phyloP scores from a whole-genome alignment of 306 rosid genomes.

The Cercis canadensis region DNA sequence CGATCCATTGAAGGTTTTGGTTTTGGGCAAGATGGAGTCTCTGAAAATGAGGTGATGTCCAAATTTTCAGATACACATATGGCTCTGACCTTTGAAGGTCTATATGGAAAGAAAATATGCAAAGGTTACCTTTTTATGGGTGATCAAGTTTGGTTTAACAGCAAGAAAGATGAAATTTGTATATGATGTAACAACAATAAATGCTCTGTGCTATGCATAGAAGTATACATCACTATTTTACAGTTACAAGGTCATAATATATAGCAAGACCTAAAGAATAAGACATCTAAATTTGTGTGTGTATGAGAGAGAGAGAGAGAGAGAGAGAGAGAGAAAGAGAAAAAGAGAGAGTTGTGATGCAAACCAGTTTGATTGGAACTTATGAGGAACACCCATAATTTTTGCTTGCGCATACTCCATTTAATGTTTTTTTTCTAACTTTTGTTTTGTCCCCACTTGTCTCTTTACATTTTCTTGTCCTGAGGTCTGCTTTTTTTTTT shows the following conservation, averaged over 20 bases:
- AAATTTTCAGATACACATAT: conserved; percentile 52
- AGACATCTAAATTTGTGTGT: conserved; percentile 39
- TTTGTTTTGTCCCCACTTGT: conserved; percentile 51
- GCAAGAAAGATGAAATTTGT: conserved; percentile 36
- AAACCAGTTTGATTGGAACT: conserved; percentile 55
- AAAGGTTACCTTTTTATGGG: conserved; percentile 25
- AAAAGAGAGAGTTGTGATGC: conserved; percentile 29
- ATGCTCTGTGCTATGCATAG: conserved; percentile 46
- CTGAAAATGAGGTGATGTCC: conserved; percentile 45
- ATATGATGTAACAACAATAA: conserved; percentile 46
- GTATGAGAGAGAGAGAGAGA: conserved; percentile 21
- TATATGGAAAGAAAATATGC: conserved; percentile 36
- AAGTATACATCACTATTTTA: conserved; percentile 54
- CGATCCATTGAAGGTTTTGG: conserved; percentile 31
- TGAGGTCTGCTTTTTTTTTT: conserved; percentile 31
- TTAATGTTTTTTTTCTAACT: conserved; percentile 41
- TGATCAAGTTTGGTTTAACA: conserved; percentile 37
- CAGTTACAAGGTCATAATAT: conserved; percentile 86
- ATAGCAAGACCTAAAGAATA: conserved; percentile 56
- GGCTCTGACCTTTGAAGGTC: conserved; percentile 46
- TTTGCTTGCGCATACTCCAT: conserved; percentile 45
- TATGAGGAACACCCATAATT: conserved; percentile 46
- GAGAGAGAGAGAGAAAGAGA: conserved; percentile 37
- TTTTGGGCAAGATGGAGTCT: conserved; percentile 31
- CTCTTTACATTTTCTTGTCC: conserved; percentile 44